Conservation (phyloP, 1,284 basidiomycete species). For the Ganoderma meredithae region DNA sequence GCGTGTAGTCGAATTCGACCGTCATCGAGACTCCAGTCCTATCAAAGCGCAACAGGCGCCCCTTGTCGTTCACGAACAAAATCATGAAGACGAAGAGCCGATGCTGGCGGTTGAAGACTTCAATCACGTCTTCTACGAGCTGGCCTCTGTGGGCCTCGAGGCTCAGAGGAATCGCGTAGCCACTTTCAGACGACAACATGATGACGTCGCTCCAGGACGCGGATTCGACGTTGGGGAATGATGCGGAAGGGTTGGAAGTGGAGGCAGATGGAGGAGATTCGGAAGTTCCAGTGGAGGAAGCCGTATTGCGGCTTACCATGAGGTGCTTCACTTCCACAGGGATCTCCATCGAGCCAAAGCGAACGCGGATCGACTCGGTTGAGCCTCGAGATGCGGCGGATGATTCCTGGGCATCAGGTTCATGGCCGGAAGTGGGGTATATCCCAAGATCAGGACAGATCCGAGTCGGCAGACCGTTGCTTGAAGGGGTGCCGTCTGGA, state of each 20-base stretch:
- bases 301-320: no score
- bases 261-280: no score
- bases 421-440: not conserved
- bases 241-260: no score
- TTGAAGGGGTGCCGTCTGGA: not conserved
- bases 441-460: not conserved
- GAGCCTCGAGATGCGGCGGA: no score
- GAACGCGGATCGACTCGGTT: not conserved
- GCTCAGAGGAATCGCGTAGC: not conserved
- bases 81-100: not conserved
- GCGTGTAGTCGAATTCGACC: constrained; percentile 21
- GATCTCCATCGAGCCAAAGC: not conserved
- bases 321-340: not conserved
- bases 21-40: not conserved
- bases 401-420: not conserved
- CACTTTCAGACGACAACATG: not conserved
- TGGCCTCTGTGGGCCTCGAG: not conserved
- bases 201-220: no score
- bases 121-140: not conserved
- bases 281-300: no score
- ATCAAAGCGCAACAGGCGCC: constrained; percentile 12
- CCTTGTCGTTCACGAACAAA: not conserved
- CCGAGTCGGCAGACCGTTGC: not conserved
- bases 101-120: not conserved
- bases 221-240: no score